Evolutionary conservation across 306 rosid species (phyloP), one percentile per base, ranked within the genome.

Genomic region (Begonia fuchsioides): DNA sequence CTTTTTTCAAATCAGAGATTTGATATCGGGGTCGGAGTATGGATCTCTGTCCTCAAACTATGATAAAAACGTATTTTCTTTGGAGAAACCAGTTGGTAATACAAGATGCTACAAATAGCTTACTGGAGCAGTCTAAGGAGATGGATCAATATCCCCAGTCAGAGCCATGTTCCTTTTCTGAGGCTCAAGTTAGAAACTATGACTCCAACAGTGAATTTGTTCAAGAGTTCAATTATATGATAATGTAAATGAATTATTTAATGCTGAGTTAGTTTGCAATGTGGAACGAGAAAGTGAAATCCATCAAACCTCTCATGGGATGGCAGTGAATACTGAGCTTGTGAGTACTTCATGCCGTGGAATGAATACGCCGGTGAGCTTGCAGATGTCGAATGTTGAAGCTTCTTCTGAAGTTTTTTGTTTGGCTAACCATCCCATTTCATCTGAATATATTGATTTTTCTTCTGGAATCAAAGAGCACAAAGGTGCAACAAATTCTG

Each of bases 1-100:
- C 58, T 82, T 90, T 61, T 90, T 72, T 74, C 82, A 66, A 72
- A 64, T 79, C 53, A 72, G 62, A 44, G 71, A 74, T 82, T 43
- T 66, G 60, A 56, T 73, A 39, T 52, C 83, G 45, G 54, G 77
- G 62, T 56, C 61, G 17, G 54, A 57, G 53, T 50, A 58, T 61
- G 40, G 5, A 46, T 55, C 73, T 55, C 62, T 49, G 18, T 53
- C 51, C 43, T 51, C 53, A 43, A 60, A 49, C 59, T 55, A 54
- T 56, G 40, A 55, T 44, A 52, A 32, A 56, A 62, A 32, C 39
- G 46, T 39, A 17, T 11, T 15, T 16, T 49, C 72, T 50, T 56
- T 48, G 62, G 18, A 59, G 14, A 47, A 68, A 18, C 43, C 26
- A 45, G 67, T 50, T 55, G 72, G 38, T 43, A 55, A 55, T 65